A percentile compares a stretch with the other conserved stretches of the same genome.
Conservation (phyloP, 2,329 filamentous ascomycete genomes). For the Metarhizium guizhouense region DNA sequence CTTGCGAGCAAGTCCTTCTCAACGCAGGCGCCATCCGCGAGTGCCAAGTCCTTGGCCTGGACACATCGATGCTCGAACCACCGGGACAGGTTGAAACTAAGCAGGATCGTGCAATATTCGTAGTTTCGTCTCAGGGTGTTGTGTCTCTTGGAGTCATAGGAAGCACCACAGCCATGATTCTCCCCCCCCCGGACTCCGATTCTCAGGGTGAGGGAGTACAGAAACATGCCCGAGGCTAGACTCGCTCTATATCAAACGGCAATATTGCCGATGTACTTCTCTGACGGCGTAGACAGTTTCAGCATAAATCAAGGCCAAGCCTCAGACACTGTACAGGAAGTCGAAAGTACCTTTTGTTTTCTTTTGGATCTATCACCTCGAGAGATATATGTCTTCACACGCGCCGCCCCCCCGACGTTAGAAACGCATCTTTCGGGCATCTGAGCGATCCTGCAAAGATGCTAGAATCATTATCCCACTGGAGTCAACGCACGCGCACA, state of each 20-base stretch:
- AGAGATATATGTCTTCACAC: background rate
- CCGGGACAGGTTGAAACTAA: constrained; percentile 69
- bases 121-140: constrained; percentile 69
- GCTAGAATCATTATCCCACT: constrained; percentile 94
- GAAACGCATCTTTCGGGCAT: constrained; percentile 7
- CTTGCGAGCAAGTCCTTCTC: constrained; percentile 50
- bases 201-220: constrained; percentile 62
- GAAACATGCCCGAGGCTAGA: constrained; percentile 63
- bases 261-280: constrained; percentile 80
- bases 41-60: constrained; percentile 42
- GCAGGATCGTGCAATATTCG: constrained; percentile 70
- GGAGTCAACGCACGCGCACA: constrained; percentile 86
- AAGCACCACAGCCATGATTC: constrained; percentile 91
- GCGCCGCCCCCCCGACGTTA: background rate
- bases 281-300: constrained; percentile 82
- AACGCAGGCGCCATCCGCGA: constrained; percentile 32
- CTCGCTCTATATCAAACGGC: constrained; percentile 84
- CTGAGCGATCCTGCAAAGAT: constrained; percentile 55
- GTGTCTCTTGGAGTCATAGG: constrained; percentile 98
- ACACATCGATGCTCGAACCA: constrained; percentile 33
- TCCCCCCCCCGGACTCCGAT: constrained; percentile 70
- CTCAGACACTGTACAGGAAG: constrained; percentile 67
- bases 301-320: constrained; percentile 76
- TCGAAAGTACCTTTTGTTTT: constrained; percentile 74
- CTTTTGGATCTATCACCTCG: constrained; percentile 22